phyloP scores from a whole-genome alignment of 2,329 filamentous ascomycete species.

The Hypocrella siamensis region DNA sequence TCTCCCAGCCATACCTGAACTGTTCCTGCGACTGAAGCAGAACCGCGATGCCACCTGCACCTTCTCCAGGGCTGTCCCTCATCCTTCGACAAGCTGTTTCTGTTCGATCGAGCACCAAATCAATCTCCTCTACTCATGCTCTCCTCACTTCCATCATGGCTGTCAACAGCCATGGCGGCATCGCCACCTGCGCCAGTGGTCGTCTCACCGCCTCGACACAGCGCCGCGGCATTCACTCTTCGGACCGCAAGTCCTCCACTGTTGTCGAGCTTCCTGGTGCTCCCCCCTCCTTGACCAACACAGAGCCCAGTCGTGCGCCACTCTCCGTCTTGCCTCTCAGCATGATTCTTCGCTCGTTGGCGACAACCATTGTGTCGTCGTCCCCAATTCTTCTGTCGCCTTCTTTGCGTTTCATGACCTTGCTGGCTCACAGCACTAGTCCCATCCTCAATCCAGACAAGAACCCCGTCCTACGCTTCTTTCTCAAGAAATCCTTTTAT shows the following conservation, averaged over 20 bases:
- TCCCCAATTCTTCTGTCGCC: slow-evolving; percentile 53
- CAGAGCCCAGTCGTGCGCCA: slow-evolving; percentile 21
- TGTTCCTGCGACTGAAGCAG: background rate
- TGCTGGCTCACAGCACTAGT: slow-evolving; percentile 53
- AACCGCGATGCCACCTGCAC: background rate
- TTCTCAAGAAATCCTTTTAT: slow-evolving; percentile 76
- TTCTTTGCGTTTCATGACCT: slow-evolving; percentile 51
- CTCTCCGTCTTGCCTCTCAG: slow-evolving; percentile 51
- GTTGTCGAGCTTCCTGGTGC: slow-evolving; percentile 16
- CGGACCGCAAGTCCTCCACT: slow-evolving; percentile 19
- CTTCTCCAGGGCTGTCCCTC: background rate
- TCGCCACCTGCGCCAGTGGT: background rate
- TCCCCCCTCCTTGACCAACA: slow-evolving; percentile 12
- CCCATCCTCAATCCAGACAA: slow-evolving; percentile 56
- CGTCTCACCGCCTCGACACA: slow-evolving; percentile 1
- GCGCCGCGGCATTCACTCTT: slow-evolving; percentile 18
- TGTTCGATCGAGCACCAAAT: background rate
- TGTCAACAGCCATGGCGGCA: slow-evolving; percentile 3
- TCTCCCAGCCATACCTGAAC: too few species aligned
- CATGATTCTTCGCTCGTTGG: slow-evolving; percentile 52
- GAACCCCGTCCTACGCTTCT: slow-evolving; percentile 53
- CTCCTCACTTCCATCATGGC: slow-evolving; percentile 2
- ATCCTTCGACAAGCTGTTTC: background rate
- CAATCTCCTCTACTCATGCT: background rate
- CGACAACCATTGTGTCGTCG: slow-evolving; percentile 55